phyloP scores from a whole-genome alignment of 805 yeast species.

The Candida glaebosa region DNA sequence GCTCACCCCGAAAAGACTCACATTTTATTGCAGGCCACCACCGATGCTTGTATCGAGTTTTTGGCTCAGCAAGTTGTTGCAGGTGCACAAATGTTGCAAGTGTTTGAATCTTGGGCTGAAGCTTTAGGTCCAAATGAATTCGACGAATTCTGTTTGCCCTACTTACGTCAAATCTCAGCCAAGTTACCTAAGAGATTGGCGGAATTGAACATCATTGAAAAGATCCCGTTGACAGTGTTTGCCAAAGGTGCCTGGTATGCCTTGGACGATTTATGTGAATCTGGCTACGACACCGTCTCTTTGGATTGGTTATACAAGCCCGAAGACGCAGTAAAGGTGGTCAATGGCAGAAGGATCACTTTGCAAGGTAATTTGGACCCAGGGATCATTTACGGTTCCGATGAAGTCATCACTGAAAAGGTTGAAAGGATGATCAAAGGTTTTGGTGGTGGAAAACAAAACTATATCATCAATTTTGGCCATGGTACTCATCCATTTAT shows the following conservation, averaged over 20 bases:
- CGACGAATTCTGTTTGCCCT: conserved; percentile 84
- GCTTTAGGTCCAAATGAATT: conserved; percentile 91
- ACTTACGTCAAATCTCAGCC: conserved; percentile 69
- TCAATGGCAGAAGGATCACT: conserved; percentile 68
- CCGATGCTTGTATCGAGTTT: conserved; percentile 89
- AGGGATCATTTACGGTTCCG: conserved; percentile 87
- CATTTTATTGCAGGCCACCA: conserved; percentile 65
- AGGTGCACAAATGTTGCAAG: conserved; percentile 97
- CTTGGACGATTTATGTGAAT: conserved; percentile 72
- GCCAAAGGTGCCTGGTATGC: conserved; percentile 99
- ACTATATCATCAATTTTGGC: conserved; percentile 92
- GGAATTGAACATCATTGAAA: conserved; percentile 67
- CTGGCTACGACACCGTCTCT: conserved; percentile 85
- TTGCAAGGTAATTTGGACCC: conserved; percentile 97
- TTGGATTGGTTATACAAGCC: conserved; percentile 92
- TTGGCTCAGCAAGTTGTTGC: conserved; percentile 93
- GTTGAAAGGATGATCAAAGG: conserved; percentile 86
- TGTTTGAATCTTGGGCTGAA: conserved; percentile 98
- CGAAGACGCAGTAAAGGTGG: conserved; percentile 71
- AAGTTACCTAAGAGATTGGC: conserved; percentile 64
- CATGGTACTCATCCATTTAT: conserved; percentile 98
- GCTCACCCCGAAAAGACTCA: conserved; percentile 71
- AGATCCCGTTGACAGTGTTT: conserved; percentile 83
- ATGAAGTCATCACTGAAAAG: conserved; percentile 73
- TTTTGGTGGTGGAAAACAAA: conserved; percentile 90